Conservation (phyloP, 2,329 filamentous ascomycete species). For the Cercospora brassicicola region DNA sequence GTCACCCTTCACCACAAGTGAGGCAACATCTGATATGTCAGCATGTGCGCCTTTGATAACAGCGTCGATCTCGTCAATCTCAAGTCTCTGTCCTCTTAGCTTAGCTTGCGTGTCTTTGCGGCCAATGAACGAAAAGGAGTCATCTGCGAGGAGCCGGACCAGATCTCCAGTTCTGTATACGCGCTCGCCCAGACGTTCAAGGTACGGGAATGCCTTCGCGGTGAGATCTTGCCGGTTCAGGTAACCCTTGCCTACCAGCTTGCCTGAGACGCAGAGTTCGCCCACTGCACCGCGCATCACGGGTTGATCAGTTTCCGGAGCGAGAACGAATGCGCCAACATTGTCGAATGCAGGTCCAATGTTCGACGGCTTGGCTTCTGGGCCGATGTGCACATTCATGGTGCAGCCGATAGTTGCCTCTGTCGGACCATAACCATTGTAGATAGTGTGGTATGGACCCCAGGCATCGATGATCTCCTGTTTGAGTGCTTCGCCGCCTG, state of each 20-base stretch:
- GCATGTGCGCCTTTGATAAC: slow-evolving; percentile 65
- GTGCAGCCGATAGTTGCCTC: slow-evolving; percentile 92
- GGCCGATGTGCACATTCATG: slow-evolving; percentile 78
- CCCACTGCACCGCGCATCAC: slow-evolving; percentile 78
- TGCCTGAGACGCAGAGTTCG: slow-evolving; percentile 84
- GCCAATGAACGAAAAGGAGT: slow-evolving; percentile 82
- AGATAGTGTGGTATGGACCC: slow-evolving; percentile 77
- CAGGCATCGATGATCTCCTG: slow-evolving; percentile 86
- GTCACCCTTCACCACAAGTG: slow-evolving; percentile 73
- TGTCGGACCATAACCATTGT: slow-evolving; percentile 88
- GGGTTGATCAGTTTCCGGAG: slow-evolving; percentile 66
- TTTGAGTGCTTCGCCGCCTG: slow-evolving; percentile 82
- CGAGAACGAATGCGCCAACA: slow-evolving; percentile 78
- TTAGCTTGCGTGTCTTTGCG: slow-evolving; percentile 91
- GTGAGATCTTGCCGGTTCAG: slow-evolving; percentile 79
- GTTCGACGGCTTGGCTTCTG: slow-evolving; percentile 78
- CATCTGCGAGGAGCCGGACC: slow-evolving; percentile 76
- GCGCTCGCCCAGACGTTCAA: slow-evolving; percentile 49
- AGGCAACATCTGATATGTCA: slow-evolving; percentile 68
- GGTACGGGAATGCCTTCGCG: slow-evolving; percentile 68
- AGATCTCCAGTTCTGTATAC: slow-evolving; percentile 89
- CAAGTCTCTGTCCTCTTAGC: slow-evolving; percentile 80
- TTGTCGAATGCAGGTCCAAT: slow-evolving; percentile 87
- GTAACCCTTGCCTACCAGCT: slow-evolving; percentile 86
- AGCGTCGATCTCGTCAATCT: slow-evolving; percentile 88